phyloP scores from a whole-genome alignment of 2,329 filamentous ascomycete genomes.

The Alternaria triticimaculans region DNA sequence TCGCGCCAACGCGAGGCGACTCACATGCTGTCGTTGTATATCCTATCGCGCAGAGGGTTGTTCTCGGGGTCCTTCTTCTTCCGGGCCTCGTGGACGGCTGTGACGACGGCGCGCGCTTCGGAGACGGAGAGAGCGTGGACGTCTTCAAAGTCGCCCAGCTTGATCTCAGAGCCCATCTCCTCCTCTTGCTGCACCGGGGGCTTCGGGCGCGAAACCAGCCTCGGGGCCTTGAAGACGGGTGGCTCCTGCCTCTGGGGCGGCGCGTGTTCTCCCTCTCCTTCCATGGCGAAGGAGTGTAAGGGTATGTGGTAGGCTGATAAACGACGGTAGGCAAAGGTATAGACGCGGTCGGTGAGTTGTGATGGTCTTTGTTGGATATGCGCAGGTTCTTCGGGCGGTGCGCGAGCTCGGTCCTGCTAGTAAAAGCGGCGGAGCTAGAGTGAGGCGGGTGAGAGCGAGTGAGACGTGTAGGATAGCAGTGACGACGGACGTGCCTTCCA shows the following conservation, averaged over 20 bases:
- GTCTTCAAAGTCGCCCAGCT: slow-evolving; percentile 91
- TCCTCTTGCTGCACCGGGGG: slow-evolving; percentile 77
- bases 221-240: slow-evolving; percentile 41
- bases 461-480: background rate
- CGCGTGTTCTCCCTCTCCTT: slow-evolving; percentile 34
- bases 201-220: slow-evolving; percentile 58
- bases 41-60: slow-evolving; percentile 83
- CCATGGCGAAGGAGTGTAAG: slow-evolving; percentile 29
- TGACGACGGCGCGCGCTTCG: slow-evolving; percentile 90
- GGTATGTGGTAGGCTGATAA: background rate
- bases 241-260: slow-evolving; percentile 21
- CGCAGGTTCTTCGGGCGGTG: background rate
- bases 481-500: background rate
- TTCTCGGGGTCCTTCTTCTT: slow-evolving; percentile 66
- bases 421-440: slow-evolving; percentile 1
- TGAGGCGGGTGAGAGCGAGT: background rate
- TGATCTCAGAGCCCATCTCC: slow-evolving; percentile 80
- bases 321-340: background rate
- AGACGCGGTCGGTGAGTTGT: background rate
- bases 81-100: slow-evolving; percentile 83
- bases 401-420: background rate
- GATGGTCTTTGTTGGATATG: slow-evolving; percentile 5
- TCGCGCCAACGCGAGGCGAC: slow-evolving; percentile 17
- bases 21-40: slow-evolving; percentile 59
- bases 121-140: slow-evolving; percentile 91